Evolutionary conservation across 169 alveolate species (phyloP).

Genomic region (Eimeria falciformis): DNA sequence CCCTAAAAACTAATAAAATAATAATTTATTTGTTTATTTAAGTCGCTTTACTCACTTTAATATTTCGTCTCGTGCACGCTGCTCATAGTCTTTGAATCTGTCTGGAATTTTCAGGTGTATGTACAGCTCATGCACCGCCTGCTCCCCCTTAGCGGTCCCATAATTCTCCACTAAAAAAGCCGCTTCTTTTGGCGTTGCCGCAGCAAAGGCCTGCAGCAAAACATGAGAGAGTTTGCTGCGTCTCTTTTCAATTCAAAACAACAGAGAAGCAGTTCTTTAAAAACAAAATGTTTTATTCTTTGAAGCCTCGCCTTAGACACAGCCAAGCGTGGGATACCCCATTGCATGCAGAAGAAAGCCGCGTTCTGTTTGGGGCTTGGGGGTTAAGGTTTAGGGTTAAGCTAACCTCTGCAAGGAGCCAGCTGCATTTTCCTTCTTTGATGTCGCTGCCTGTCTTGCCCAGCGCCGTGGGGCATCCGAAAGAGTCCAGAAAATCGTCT

Average conservation of each 20-base stretch:
- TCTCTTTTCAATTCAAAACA: no score
- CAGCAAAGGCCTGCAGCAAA: slow-evolving; percentile 53
- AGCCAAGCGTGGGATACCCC: no score
- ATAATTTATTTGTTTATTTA: no score
- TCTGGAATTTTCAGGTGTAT: not conserved
- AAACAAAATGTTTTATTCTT: no score
- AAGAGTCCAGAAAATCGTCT: slow-evolving; percentile 80
- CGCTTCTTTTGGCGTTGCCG: slow-evolving; percentile 61
- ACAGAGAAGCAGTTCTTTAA: no score
- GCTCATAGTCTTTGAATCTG: slow-evolving; percentile 46
- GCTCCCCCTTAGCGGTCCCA: slow-evolving; percentile 48
- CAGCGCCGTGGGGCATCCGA: slow-evolving; percentile 66
- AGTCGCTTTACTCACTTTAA: slow-evolving; percentile 39
- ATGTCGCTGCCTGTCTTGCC: slow-evolving; percentile 82
- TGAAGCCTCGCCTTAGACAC: no score
- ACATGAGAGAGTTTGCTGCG: no score
- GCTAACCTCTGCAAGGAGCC: slow-evolving; percentile 74
- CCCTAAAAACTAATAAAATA: no score
- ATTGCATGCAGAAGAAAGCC: no score
- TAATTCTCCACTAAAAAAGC: slow-evolving; percentile 40
- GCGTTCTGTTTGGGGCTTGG: no score
- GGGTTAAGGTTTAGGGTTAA: not conserved
- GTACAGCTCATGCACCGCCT: slow-evolving; percentile 60
- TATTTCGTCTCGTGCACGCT: slow-evolving; percentile 4
- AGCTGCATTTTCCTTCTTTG: slow-evolving; percentile 79